These are phyloP conservation scores for Pleurostoma richardsiae DNA, from an alignment of 2,329 filamentous ascomycete species.

Conservation along the genomic window DNA sequence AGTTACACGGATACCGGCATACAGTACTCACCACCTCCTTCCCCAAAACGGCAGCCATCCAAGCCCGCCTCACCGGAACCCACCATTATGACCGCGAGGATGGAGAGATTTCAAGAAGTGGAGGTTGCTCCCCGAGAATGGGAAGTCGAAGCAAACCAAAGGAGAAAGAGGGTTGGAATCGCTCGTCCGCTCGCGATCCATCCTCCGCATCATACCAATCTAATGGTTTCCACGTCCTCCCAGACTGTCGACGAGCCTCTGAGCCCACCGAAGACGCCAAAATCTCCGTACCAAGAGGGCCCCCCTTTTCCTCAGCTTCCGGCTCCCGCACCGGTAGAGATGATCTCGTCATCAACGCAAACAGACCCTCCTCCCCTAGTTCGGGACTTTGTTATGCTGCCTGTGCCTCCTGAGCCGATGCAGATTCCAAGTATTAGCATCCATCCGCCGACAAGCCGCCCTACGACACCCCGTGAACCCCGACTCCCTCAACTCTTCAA, in stretches of 20 bases:
- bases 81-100: slow-evolving; percentile 21
- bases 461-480: slow-evolving; percentile 70
- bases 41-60: slow-evolving; percentile 47
- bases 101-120: slow-evolving; percentile 32
- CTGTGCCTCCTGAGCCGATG: slow-evolving; percentile 30
- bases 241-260: slow-evolving; percentile 59
- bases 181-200: slow-evolving; percentile 46
- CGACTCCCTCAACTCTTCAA: slow-evolving; percentile 77
- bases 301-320: slow-evolving; percentile 29
- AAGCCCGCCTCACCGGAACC: slow-evolving; percentile 40
- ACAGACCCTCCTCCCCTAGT: slow-evolving; percentile 41
- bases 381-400: slow-evolving; percentile 15
- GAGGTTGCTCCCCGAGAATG: slow-evolving; percentile 43
- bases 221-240: slow-evolving; percentile 61
- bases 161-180: slow-evolving; percentile 62
- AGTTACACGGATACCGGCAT: slow-evolving; percentile 71
- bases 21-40: slow-evolving; percentile 80
- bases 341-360: slow-evolving; percentile 57
- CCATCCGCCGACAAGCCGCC: slow-evolving; percentile 79
- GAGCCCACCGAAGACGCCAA: slow-evolving; percentile 63
- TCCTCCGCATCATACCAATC: slow-evolving; percentile 27
- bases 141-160: slow-evolving; percentile 69
- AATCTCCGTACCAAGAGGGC: slow-evolving; percentile 37
- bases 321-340: slow-evolving; percentile 20
- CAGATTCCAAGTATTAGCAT: slow-evolving; percentile 84